phyloP scores from a whole-genome alignment of 106 monocot species.

The Iris macrosiphon region DNA sequence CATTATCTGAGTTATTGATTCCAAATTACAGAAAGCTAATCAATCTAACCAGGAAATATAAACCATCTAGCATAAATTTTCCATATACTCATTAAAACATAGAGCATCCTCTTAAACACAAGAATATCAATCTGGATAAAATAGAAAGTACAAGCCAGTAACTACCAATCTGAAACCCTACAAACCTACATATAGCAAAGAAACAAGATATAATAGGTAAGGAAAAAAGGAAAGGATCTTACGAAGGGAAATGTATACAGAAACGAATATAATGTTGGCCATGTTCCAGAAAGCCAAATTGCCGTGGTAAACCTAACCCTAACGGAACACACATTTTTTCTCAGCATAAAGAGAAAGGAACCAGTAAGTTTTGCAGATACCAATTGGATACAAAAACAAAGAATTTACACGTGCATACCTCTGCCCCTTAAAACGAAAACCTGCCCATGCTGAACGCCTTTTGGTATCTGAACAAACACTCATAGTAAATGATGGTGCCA shows the following conservation, averaged over 20 bases:
- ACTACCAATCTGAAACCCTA: no score
- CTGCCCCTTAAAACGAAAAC: conserved; percentile 55
- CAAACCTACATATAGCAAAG: neutral
- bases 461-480: conserved; percentile 68
- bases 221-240: no score
- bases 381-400: neutral
- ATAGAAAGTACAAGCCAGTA: neutral
- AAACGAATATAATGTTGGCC: conserved; percentile 76
- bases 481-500: no score
- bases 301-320: conserved; percentile 58
- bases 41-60: no score
- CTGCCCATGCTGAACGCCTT: conserved; percentile 70
- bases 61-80: no score
- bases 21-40: no score
- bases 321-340: no score
- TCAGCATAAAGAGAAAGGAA: neutral
- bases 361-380: neutral
- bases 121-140: no score
- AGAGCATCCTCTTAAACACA: no score
- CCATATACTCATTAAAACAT: no score
- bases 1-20: no score
- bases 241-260: conserved; percentile 58
- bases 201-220: neutral
- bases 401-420: conserved; percentile 34
- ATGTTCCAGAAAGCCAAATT: conserved; percentile 40